Conservation (phyloP, 768 basidiomycete species). For the Amylocystis lapponica region DNA sequence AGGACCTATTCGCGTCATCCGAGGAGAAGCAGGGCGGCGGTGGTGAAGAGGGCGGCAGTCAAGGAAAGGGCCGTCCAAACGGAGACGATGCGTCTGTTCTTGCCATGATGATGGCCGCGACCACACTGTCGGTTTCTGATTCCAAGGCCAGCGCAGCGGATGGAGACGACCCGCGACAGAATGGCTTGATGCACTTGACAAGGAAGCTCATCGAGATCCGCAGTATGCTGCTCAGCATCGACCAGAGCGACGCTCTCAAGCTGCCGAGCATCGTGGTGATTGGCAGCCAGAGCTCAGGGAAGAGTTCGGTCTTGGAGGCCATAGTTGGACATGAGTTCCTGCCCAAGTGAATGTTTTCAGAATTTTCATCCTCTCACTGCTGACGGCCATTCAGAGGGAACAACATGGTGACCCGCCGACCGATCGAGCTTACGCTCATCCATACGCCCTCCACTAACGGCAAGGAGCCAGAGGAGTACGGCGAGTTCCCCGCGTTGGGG, state of each 20-base stretch:
- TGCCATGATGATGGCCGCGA: conserved; percentile 72
- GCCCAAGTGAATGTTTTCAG: conserved; percentile 73
- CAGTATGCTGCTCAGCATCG: conserved; percentile 90
- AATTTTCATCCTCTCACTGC: neutral
- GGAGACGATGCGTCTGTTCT: conserved; percentile 59
- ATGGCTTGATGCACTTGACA: conserved; percentile 91
- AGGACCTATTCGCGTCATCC: conserved; percentile 44
- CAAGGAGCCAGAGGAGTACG: conserved; percentile 77
- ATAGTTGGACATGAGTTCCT: conserved; percentile 98
- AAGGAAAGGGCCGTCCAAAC: conserved; percentile 37
- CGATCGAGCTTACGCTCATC: conserved; percentile 95
- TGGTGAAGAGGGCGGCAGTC: conserved; percentile 29
- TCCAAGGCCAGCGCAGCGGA: conserved; percentile 31
- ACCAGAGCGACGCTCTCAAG: conserved; percentile 91
- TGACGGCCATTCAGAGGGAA: conserved; percentile 59
- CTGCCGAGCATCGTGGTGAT: conserved; percentile 97
- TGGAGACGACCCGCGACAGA: conserved; percentile 46
- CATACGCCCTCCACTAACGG: conserved; percentile 71
- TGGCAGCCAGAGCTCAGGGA: conserved; percentile 97
- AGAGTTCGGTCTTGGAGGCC: conserved; percentile 95
- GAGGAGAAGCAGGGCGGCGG: conserved; percentile 16
- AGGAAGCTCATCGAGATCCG: conserved; percentile 94
- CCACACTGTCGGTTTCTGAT: conserved; percentile 72
- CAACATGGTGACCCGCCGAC: conserved; percentile 98
- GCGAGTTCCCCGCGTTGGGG: conserved; percentile 89